Base-by-base conservation (phyloP, 352 stramenopile genomes). In the Pythium oligandrum region DNA sequence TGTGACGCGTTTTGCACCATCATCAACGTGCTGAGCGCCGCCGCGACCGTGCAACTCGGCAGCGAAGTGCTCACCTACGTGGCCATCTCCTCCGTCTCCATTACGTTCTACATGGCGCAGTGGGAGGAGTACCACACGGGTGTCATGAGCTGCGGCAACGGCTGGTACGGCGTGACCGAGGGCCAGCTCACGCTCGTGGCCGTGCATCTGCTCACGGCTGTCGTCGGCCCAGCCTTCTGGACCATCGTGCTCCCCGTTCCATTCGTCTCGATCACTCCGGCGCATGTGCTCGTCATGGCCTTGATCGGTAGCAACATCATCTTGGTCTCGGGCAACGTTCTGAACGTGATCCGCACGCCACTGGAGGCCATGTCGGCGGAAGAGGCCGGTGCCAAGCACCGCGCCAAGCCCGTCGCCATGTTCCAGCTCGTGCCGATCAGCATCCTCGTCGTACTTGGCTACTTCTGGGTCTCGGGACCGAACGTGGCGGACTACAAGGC, bases 81-180 rank as follows among this genome's bases (percentile, higher is more conserved):
- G 17, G 78, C 71, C 36, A 68, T 94, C 51, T 89, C 81, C 42
- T 88, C 80, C 3, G 78, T 94, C 17, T 94, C 72, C 17, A 79
- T 87, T 47, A 65, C 78, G 46, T 94, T 94, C 59, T 94, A 92
- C 67, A 63, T 91, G 53, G 84, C 84, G 44, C 84, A 94, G 53
- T 94, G 84, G 84, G 82, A 94, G 49, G 84, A 94, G 68, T 94
- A 94, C 66, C 84, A 94, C 71, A 94, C 84, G 44, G 84, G 84
- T 35, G 83, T 90, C 44, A 94, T 94, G 84, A 93, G 75, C 73
- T 95, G 84, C 55, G 84, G 84, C 45, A 95, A 95, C 51, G 78
- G 78, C 40, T 86, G 70, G 49, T 93, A 81, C 51, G 84, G 84
- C 55, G 84, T 95, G 36, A 95, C 84, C 1, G 84, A 95, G 56